Conservation (phyloP, 352 stramenopile species). For the Globisporangium middletonii region DNA sequence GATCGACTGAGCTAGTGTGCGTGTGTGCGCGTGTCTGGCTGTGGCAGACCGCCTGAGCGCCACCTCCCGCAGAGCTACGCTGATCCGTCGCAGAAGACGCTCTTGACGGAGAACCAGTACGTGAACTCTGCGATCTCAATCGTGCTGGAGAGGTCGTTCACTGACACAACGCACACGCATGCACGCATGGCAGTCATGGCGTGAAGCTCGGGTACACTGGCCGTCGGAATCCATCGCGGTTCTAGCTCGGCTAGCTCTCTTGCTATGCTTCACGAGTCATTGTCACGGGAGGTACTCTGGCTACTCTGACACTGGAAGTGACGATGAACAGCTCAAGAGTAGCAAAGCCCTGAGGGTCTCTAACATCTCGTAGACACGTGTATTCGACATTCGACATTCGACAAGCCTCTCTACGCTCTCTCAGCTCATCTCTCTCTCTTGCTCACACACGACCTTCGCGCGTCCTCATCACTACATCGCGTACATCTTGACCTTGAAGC, state of each 20-base stretch:
- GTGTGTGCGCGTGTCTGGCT: not conserved
- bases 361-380: too few species aligned
- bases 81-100: constrained; percentile 47
- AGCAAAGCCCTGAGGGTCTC: too few species aligned
- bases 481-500: constrained; percentile 71
- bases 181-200: constrained; percentile 5
- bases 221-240: constrained; percentile 3
- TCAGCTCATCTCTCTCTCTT: not conserved
- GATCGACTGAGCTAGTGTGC: not conserved
- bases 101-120: constrained; percentile 69
- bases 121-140: constrained; percentile 5
- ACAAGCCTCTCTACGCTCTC: too few species aligned
- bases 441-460: not conserved
- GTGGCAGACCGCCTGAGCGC: constrained; percentile 22
- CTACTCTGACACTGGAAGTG: too few species aligned
- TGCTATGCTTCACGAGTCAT: not conserved
- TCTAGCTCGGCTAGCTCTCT: constrained; percentile 3
- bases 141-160: too few species aligned
- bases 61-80: constrained; percentile 50
- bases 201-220: constrained; percentile 18
- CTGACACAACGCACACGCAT: not conserved
- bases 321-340: too few species aligned
- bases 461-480: constrained; percentile 41
- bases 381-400: too few species aligned
- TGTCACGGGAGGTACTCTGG: not conserved